phyloP scores from a whole-genome alignment of 352 stramenopile species.

The Globisporangium emineosum region DNA sequence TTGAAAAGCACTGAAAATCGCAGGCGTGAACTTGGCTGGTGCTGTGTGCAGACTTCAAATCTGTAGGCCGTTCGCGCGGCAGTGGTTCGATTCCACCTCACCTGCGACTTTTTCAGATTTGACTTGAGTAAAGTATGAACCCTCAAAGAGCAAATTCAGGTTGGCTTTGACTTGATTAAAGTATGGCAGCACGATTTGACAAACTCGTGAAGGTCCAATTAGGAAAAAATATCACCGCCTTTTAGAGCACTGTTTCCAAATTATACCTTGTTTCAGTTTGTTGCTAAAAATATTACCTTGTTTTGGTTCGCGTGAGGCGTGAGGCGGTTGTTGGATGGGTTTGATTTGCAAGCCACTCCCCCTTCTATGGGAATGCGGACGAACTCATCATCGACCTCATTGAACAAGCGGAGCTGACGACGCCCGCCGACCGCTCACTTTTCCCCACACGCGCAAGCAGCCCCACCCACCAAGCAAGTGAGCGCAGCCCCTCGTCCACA shows the following conservation, averaged over 20 bases:
- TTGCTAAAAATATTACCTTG: no score
- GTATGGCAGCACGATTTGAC: no score
- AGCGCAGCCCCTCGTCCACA: neutral
- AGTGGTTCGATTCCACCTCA: conserved; percentile 92
- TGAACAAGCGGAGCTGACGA: no score
- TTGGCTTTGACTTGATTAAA: neutral
- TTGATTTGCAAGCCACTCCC: conserved; percentile 9
- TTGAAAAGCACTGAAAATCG: conserved; percentile 1
- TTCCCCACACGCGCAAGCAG: neutral
- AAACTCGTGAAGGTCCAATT: no score
- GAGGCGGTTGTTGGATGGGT: no score
- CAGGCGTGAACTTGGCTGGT: conserved; percentile 90
- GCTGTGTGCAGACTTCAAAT: conserved; percentile 92
- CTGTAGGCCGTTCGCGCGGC: conserved; percentile 87
- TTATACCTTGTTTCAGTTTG: no score
- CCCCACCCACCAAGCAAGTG: neutral
- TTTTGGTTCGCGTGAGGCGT: no score
- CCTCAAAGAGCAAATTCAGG: neutral
- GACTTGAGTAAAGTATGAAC: neutral
- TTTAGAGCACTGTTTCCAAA: no score
- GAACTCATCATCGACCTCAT: conserved; percentile 22
- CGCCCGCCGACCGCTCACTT: no score
- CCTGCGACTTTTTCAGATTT: conserved; percentile 56
- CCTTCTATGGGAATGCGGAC: conserved; percentile 22
- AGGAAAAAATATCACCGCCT: no score